Percentiles rank a stretch among this genome's conserved stretches.
phyloP scores from a whole-genome alignment of 2,329 filamentous ascomycete species.

The Esteya vermicola region DNA sequence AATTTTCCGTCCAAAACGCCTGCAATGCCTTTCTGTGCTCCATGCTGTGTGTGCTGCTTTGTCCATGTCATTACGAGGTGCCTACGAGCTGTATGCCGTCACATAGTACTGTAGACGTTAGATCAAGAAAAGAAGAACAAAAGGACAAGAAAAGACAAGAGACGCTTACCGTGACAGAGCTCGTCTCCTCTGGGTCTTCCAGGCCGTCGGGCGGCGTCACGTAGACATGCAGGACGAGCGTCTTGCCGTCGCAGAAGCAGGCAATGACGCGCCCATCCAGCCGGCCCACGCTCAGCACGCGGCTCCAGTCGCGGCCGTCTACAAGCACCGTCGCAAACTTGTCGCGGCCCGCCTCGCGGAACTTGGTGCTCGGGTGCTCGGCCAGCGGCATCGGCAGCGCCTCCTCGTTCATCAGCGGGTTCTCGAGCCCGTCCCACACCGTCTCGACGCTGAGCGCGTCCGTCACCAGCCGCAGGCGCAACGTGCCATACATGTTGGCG shows the following conservation, averaged over 20 bases:
- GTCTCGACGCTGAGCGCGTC: slow-evolving; percentile 77
- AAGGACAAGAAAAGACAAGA: background rate
- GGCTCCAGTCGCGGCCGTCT: slow-evolving; percentile 88
- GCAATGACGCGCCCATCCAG: slow-evolving; percentile 86
- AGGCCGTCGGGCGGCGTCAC: slow-evolving; percentile 56
- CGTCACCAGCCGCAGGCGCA: slow-evolving; percentile 67
- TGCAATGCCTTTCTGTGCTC: background rate
- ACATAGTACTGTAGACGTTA: background rate
- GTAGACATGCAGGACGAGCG: slow-evolving; percentile 72
- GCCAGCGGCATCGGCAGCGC: slow-evolving; percentile 59
- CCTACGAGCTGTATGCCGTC: no score
- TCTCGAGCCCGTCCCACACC: slow-evolving; percentile 72
- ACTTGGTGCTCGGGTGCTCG: slow-evolving; percentile 69
- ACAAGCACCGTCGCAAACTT: slow-evolving; percentile 83
- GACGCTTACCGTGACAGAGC: slow-evolving; percentile 56
- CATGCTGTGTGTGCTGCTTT: background rate
- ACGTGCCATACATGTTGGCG: slow-evolving; percentile 86
- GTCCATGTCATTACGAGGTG: background rate
- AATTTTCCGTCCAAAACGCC: background rate
- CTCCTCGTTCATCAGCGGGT: slow-evolving; percentile 71
- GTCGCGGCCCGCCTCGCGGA: slow-evolving; percentile 62
- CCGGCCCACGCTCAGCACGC: slow-evolving; percentile 81
- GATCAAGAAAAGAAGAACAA: background rate
- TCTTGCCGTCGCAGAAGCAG: slow-evolving; percentile 71
- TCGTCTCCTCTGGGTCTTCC: slow-evolving; percentile 41